Evolutionary conservation across 305 asterid genomes (phyloP), one percentile per base, ranked within the genome.

Genomic region (Stenogyne calaminthoides): DNA sequence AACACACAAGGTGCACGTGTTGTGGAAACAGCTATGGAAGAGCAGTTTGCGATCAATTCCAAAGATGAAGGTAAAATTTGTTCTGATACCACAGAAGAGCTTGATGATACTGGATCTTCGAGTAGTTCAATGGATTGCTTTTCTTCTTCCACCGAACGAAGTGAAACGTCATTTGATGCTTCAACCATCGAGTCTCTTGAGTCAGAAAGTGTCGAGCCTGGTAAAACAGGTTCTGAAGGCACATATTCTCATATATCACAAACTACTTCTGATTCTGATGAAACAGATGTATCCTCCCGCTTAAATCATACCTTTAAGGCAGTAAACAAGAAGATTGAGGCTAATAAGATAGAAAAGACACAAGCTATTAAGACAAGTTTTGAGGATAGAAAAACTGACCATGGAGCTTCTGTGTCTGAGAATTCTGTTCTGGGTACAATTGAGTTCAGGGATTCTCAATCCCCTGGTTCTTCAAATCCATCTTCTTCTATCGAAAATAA

Each of bases 141-240:
- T 56, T 73, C 79, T 22, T 69, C 84, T 58, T 77, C 80, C 40
- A 10, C 72, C 7, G 78, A 69, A 34, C 79, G 15, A 39, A 80
- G 79, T 55, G 84, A 80, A 69, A 57, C 77, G 9, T 63, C 78
- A 46, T 69, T 73, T 59, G 84, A 77, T 55, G 66, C 82, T 51
- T 74, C 77, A 27, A 46, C 51, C 72, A 70, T 56, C 15, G 75
- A 74, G 54, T 70, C 40, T 65, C 67, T 51, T 49, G 77, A 70
- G 29, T 37, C 72, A 1, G 76, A 44, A 59, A 74, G 66, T 29
- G 22, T 55, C 63, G 34, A 47, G 34, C 57, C 65, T 20, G 79
- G 68, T 73, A 73, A 19, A 62, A 59, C 36, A 70, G 58, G 61
- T 65, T 40, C 75, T 67, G 74, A 47, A 18, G 74, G 40, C 32